Base-by-base conservation (phyloP, 306 rosid species). In the Inga laurina region DNA sequence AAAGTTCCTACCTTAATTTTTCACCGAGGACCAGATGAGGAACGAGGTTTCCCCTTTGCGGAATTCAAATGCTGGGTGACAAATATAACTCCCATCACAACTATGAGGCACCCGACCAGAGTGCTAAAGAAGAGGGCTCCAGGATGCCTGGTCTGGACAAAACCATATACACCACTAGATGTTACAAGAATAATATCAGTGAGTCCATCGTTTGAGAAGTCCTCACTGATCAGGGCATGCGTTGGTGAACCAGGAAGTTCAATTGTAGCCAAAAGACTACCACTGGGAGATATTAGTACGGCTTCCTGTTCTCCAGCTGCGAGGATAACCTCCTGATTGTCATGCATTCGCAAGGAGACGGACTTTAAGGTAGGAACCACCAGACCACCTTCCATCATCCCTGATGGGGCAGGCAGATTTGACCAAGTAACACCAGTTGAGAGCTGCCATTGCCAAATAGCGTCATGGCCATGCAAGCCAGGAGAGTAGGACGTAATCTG, bases 221-320 rank as follows among this genome's bases (percentile, higher is more conserved):
- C 99, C 89, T 94, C 97, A 3, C 81, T 1, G 84, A 96, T 84
- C 79, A 96, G 82, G 74, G 90, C 93, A 37, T 96, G 97, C 3
- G 99, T 94, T 6, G 99, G 98, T 14, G 97, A 57, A 27, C 87
- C 95, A 19, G 99, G 99, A 72, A 96, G 94, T 75, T 94, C 99
- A 66, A 94, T 66, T 19, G 92, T 74, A 6, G 98, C 85, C 78
- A 94, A 78, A 44, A 92, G 56, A 78, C 93, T 87, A 64, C 99
- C 99, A 66, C 98, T 95, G 0, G 99, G 93, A 67, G 99, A 96
- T 66, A 96, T 88, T 82, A 94, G 74, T 12, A 89, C 90, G 4
- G 99, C 98, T 86, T 96, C 98, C 86, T 96, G 99, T 62, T 97
- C 99, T 57, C 99, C 99, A 0, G 93, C 99, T n/a, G 94, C 97